phyloP scores from a whole-genome alignment of 179 eudicot species.

The Silene coronaria region DNA sequence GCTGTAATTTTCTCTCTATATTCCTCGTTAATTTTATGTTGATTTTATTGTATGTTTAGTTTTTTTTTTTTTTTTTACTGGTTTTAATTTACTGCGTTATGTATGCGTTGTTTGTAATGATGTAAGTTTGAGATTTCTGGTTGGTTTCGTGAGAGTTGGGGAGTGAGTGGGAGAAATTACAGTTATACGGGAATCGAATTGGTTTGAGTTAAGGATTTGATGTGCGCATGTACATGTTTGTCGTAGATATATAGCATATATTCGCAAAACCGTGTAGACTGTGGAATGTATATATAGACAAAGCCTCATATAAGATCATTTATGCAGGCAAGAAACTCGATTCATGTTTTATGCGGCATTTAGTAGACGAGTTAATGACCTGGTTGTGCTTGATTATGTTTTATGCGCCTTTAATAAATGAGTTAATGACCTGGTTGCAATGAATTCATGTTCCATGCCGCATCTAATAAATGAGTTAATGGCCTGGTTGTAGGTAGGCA shows the following conservation, averaged over 20 bases:
- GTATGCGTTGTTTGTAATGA: neutral
- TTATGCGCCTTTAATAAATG: no score
- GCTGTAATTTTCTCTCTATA: conserved; percentile 48
- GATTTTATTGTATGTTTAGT: neutral
- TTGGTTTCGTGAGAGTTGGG: neutral
- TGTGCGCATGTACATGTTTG: conserved; percentile 6
- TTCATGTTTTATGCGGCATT: no score
- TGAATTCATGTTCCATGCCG: no score
- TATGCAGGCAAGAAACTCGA: no score
- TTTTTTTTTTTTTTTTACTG: neutral
- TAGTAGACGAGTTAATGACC: no score
- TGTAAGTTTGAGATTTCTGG: neutral
- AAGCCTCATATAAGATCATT: no score
- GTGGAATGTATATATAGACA: neutral
- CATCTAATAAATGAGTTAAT: no score
- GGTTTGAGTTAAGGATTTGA: neutral
- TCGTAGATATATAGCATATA: neutral
- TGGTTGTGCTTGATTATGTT: no score
- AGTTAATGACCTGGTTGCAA: no score
- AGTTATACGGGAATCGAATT: no score
- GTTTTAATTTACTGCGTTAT: conserved; percentile 11
- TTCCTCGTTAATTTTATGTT: neutral
- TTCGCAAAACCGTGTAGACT: no score
- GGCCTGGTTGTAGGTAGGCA: no score
- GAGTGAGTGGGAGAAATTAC: neutral